Conservation (phyloP, 257 asterid genomes). For the Solanum corneliomulleri region DNA sequence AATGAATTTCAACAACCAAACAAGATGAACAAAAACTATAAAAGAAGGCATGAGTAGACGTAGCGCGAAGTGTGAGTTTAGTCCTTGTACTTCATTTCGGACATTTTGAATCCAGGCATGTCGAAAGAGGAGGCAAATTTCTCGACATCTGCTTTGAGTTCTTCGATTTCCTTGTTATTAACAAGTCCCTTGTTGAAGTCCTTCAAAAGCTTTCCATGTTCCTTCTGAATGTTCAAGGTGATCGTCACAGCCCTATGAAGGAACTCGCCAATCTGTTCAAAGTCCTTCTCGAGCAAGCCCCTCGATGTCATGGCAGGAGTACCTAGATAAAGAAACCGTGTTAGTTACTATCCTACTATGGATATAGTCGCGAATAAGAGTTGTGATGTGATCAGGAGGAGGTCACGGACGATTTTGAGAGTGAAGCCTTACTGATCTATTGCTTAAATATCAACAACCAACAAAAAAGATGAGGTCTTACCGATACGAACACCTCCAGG, state of each 20-base stretch:
- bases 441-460: not conserved
- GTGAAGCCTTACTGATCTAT: not conserved
- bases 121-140: slow-evolving; percentile 71
- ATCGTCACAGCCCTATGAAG: slow-evolving; percentile 78
- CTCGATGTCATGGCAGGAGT: slow-evolving; percentile 97
- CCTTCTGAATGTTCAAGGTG: slow-evolving; percentile 82
- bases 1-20: not conserved
- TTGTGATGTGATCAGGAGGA: not conserved
- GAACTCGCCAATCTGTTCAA: slow-evolving; percentile 88
- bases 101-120: slow-evolving; percentile 89
- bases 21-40: not conserved
- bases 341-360: not conserved
- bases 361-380: not conserved
- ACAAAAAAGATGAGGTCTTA: slow-evolving; percentile 12
- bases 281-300: slow-evolving; percentile 93
- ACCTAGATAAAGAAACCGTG: slow-evolving; percentile 26
- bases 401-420: not conserved
- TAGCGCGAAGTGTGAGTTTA: slow-evolving; percentile 6
- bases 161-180: slow-evolving; percentile 79
- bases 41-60: not conserved
- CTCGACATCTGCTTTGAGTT: slow-evolving; percentile 86
- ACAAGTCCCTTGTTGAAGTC: slow-evolving; percentile 92
- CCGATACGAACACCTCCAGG: slow-evolving; percentile 99
- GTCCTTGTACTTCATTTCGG: slow-evolving; percentile 88
- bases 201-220: slow-evolving; percentile 78